phyloP scores from a whole-genome alignment of 805 yeast genomes.

The Candida patagonica region DNA sequence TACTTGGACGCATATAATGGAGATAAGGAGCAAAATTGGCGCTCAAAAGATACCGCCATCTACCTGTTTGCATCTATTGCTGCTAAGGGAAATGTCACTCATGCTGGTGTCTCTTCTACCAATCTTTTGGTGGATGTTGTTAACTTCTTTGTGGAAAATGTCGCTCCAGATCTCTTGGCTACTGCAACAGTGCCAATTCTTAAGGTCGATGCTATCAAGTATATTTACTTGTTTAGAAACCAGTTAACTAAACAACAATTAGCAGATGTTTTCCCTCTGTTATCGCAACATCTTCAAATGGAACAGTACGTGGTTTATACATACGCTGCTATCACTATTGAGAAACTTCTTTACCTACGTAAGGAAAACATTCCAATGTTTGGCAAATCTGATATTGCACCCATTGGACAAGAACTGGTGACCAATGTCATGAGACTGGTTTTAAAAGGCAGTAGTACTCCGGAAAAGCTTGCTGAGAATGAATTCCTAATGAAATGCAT shows the following conservation, averaged over 20 bases:
- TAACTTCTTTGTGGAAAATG: constrained; percentile 67
- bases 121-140: constrained; percentile 80
- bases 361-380: constrained; percentile 47
- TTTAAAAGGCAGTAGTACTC: constrained; percentile 41
- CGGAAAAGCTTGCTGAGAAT: constrained; percentile 90
- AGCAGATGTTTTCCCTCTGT: constrained; percentile 65
- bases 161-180: constrained; percentile 70
- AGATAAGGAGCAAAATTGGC: constrained; percentile 56
- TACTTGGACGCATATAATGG: constrained; percentile 46
- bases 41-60: constrained; percentile 75
- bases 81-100: constrained; percentile 80
- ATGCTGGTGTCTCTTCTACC: constrained; percentile 78
- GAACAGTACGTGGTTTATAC: constrained; percentile 78
- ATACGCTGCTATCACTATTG: constrained; percentile 88
- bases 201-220: constrained; percentile 87
- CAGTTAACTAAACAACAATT: constrained; percentile 85
- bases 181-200: constrained; percentile 60
- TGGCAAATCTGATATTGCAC: constrained; percentile 60
- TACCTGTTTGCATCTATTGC: constrained; percentile 85
- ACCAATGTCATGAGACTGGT: constrained; percentile 60
- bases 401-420: constrained; percentile 52
- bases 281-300: constrained; percentile 60
- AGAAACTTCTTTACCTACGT: constrained; percentile 73
- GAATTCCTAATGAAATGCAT: constrained; percentile 85
- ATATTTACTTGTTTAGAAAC: constrained; percentile 80